A percentile compares a stretch with the other conserved stretches of the same genome.
Conservation (phyloP, 2,329 filamentous ascomycete species). For the Fusarium palustre region DNA sequence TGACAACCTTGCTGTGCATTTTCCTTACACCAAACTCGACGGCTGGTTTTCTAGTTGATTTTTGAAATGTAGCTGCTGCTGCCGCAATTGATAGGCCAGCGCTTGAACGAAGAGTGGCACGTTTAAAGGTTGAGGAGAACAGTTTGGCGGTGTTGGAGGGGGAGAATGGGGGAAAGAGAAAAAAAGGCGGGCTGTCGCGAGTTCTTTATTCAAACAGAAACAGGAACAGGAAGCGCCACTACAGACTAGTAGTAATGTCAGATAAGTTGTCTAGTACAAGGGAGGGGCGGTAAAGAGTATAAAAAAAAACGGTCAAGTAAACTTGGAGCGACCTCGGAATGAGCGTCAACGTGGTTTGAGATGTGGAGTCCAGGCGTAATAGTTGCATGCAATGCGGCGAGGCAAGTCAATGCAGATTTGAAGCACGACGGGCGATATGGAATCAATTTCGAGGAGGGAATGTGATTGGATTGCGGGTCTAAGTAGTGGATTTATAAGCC, state of each 20-base stretch:
- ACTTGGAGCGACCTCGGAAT: constrained; percentile 36
- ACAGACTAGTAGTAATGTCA: constrained; percentile 1
- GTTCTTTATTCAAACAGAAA: constrained; percentile 20
- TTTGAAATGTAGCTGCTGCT: constrained; percentile 71
- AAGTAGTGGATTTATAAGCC: constrained; percentile 28
- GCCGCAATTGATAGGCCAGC: constrained; percentile 79
- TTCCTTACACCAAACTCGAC: constrained; percentile 61
- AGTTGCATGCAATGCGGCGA: constrained; percentile 16
- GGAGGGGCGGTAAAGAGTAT: constrained; percentile 27
- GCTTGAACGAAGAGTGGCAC: constrained; percentile 78
- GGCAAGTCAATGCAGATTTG: constrained; percentile 16
- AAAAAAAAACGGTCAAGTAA: not conserved
- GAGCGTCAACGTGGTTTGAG: constrained; percentile 1
- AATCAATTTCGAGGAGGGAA: constrained; percentile 30
- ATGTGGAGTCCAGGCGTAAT: constrained; percentile 15
- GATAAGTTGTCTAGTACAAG: not conserved
- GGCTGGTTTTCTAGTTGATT: constrained; percentile 54
- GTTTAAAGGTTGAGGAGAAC: constrained; percentile 87
- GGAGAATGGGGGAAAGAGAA: not conserved
- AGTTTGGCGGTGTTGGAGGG: constrained; percentile 74
- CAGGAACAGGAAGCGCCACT: constrained; percentile 16
- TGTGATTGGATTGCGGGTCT: constrained; percentile 26
- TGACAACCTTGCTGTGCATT: constrained; percentile 95
- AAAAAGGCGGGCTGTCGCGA: constrained; percentile 34
- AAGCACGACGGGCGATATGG: constrained; percentile 12